Evolutionary conservation across 2,329 filamentous ascomycete species (phyloP), one percentile per base, ranked within the genome.

Genomic region (Alternaria novae-zelandiae): DNA sequence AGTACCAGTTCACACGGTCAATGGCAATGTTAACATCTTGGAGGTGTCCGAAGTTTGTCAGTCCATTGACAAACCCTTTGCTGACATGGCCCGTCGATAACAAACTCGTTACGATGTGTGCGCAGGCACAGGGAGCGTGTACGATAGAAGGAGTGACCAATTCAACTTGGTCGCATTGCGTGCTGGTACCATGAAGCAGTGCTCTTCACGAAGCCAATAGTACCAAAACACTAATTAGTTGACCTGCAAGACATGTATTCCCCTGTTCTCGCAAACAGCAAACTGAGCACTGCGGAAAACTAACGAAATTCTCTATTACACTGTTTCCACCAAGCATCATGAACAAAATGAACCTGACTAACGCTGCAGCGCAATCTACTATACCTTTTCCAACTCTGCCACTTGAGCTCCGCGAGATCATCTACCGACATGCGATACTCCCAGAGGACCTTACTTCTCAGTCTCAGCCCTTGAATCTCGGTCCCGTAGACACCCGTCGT

Each of bases 321-420:
- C 51, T 15, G 13, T n/a, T 2, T 25, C 41, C 5, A 10, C 36
- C 36, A 21, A 36, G 17, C n/a, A 0, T n/a, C 23, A 36, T 30
- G 7, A 20, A 46, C 23, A 25, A 32, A 11, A 56, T 46, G 17
- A 30, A 6, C 6, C 12, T 17, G n/a, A 20, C 54, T 23, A 56
- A 46, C 21, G 9, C 41, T 17, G 17, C 17, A 44, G 25, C 25
- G 23, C 30, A n/a, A 41, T 9, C 23, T 6, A 23, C 54, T 23
- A 36, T 12, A 11, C 32, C 23, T 12, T 62, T 62, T 21, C 55
- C 54, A 11, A 55, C 23, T 12, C 26, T 65, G 5, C 63, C 59
- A n/a, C 26, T 56, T 8, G 57, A 66, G 30, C 44, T 63, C 8
- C 56, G 63, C 21, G 55, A 57, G 13, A 47, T 36, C 7, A 59